Conservation (phyloP, 2,329 filamentous ascomycete species). For the Bipolaris zeicola region DNA sequence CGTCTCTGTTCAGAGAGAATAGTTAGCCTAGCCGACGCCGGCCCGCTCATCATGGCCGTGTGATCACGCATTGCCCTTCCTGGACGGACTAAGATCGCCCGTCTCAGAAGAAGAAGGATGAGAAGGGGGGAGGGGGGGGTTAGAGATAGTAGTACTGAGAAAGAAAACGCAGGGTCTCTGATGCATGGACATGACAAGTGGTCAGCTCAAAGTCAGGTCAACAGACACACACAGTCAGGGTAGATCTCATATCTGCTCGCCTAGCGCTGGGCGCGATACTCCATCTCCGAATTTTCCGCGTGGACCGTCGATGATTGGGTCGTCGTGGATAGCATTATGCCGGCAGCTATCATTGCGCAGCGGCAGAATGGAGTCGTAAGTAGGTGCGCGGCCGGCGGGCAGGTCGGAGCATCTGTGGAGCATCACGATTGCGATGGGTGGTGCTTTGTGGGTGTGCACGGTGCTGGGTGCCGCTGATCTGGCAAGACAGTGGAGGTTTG, state of each 20-base stretch:
- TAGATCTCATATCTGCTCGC: background rate
- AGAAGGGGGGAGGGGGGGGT: background rate
- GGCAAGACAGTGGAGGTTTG: background rate
- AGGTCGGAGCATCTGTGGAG: background rate
- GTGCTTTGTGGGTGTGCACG: background rate
- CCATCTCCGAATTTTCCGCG: background rate
- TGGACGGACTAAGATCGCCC: conserved; percentile 7
- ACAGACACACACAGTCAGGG: background rate
- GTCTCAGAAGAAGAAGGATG: background rate
- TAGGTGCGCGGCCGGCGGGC: no score
- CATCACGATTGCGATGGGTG: background rate
- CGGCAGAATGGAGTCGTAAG: no score
- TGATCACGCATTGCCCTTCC: conserved; percentile 13
- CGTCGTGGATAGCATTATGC: background rate
- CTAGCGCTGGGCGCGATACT: background rate
- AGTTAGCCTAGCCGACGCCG: conserved; percentile 12
- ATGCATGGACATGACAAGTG: conserved; percentile 11
- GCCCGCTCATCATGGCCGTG: conserved; percentile 7
- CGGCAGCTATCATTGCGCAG: background rate
- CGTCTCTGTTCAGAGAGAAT: background rate
- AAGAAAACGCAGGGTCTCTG: conserved; percentile 2
- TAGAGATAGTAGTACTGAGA: no score
- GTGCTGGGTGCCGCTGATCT: background rate
- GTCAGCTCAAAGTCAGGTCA: conserved; percentile 8
- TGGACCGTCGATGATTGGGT: background rate